Percentiles rank a stretch among this genome's conserved stretches.
Evolutionary conservation across 305 asterid genomes (phyloP).

Genomic region (Fraxinus floribunda): DNA sequence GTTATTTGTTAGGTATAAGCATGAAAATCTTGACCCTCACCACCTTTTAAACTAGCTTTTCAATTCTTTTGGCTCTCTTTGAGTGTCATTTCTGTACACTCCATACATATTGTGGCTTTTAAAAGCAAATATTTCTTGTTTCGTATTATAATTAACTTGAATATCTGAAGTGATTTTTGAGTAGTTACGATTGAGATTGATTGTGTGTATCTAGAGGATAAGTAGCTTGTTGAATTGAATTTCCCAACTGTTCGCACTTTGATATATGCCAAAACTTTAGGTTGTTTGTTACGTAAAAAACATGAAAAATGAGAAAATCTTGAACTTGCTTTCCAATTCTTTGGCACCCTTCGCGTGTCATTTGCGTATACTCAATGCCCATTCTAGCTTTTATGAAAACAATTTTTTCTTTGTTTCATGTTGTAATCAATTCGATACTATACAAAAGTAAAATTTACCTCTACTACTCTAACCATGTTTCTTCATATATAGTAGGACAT

Average conservation of each 20-base stretch:
- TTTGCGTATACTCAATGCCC: background rate
- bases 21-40: background rate
- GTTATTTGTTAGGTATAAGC: background rate
- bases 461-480: background rate
- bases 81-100: background rate
- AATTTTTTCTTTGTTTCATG: background rate
- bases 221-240: background rate
- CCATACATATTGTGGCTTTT: background rate
- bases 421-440: background rate
- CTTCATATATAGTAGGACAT: background rate
- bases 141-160: background rate
- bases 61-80: background rate
- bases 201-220: background rate
- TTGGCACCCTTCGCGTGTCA: background rate
- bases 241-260: background rate
- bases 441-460: background rate
- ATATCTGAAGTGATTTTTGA: background rate
- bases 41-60: conserved; percentile 20
- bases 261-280: background rate
- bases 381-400: background rate
- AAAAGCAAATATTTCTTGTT: background rate
- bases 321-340: background rate
- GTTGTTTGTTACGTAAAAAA: background rate
- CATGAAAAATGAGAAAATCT: background rate
- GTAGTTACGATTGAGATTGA: background rate